phyloP scores from a whole-genome alignment of 352 stramenopile species.

The Blastocystis sp. region DNA sequence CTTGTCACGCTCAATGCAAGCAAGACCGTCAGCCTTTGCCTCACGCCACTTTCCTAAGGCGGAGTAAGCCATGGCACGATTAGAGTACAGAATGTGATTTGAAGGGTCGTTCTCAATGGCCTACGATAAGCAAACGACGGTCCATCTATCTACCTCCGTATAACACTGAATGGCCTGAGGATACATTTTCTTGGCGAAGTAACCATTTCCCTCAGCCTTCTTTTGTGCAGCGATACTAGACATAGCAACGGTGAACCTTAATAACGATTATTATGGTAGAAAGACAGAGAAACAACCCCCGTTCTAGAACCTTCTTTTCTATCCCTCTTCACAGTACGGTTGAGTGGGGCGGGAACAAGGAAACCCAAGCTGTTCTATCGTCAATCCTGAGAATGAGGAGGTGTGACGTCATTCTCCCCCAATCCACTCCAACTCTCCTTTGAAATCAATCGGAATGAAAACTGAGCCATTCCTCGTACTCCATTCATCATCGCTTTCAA shows the following conservation, averaged over 20 bases:
- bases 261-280: neutral
- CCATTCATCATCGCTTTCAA: too few species aligned
- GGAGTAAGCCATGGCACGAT: slow-evolving; percentile 61
- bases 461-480: too few species aligned
- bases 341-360: too few species aligned
- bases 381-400: too few species aligned
- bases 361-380: too few species aligned
- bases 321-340: too few species aligned
- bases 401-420: too few species aligned
- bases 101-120: slow-evolving; percentile 70
- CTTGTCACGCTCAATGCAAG: slow-evolving; percentile 73
- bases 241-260: neutral
- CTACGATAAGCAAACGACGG: neutral
- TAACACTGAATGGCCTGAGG: slow-evolving; percentile 69
- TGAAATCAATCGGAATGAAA: too few species aligned
- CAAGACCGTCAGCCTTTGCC: slow-evolving; percentile 67
- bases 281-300: neutral
- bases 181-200: slow-evolving; percentile 72
- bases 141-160: slow-evolving; percentile 60
- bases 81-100: slow-evolving; percentile 80
- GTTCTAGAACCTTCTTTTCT: neutral
- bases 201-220: slow-evolving; percentile 69
- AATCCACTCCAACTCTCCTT: too few species aligned
- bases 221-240: slow-evolving; percentile 31
- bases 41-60: slow-evolving; percentile 59